phyloP scores from a whole-genome alignment of 352 stramenopile genomes.

The Phytophthora pistaciae region DNA sequence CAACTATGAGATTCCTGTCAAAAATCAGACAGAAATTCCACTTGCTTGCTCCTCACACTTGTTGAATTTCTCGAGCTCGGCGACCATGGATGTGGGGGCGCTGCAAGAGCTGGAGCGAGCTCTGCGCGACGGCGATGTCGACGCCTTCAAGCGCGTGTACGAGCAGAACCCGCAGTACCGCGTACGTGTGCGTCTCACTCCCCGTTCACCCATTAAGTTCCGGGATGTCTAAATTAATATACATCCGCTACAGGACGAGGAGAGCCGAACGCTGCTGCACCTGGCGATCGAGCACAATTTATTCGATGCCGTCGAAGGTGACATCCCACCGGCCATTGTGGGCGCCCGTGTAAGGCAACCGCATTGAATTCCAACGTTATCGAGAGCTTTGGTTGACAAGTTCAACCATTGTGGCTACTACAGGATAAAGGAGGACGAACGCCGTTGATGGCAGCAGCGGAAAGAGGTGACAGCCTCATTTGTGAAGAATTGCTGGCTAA shows the following conservation, averaged over 20 bases:
- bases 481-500: constrained; percentile 45
- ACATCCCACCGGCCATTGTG: constrained; percentile 27
- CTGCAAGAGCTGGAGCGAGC: constrained; percentile 28
- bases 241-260: constrained; percentile 25
- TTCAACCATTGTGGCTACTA: not conserved
- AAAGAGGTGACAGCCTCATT: constrained; percentile 40
- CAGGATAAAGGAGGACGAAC: constrained; percentile 42
- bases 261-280: constrained; percentile 39
- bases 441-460: constrained; percentile 44
- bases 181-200: constrained; percentile 11
- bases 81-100: constrained; percentile 15
- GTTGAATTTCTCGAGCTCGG: not conserved
- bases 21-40: constrained; percentile 31
- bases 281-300: constrained; percentile 34
- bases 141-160: constrained; percentile 30
- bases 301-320: constrained; percentile 38
- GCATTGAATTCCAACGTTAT: not conserved
- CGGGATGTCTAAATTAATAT: constrained; percentile 14
- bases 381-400: not conserved
- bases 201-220: not conserved
- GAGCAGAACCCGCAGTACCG: constrained; percentile 33
- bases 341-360: constrained; percentile 21
- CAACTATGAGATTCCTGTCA: not conserved
- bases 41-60: not conserved
- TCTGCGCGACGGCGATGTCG: constrained; percentile 24